Evolutionary conservation across 805 yeast species (phyloP).

Genomic region (Candida morakotiae): DNA sequence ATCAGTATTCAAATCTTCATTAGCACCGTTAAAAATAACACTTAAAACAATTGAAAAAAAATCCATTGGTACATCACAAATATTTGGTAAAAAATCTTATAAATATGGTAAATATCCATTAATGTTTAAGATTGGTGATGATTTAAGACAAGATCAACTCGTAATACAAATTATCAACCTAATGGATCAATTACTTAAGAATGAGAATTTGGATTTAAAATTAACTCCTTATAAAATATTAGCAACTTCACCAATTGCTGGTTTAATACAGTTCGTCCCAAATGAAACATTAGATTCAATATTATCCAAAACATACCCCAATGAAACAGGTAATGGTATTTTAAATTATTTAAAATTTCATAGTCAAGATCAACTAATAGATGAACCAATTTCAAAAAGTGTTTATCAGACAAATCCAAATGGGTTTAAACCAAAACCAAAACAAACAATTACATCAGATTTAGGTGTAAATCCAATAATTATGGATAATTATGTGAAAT

Average conservation of each 20-base stretch:
- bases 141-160: slow-evolving; percentile 91
- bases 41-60: slow-evolving; percentile 51
- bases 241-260: slow-evolving; percentile 88
- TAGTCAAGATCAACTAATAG: slow-evolving; percentile 24
- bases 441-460: slow-evolving; percentile 32
- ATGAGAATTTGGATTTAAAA: slow-evolving; percentile 85
- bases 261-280: slow-evolving; percentile 91
- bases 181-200: slow-evolving; percentile 83
- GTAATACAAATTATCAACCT: slow-evolving; percentile 89
- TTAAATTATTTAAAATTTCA: slow-evolving; percentile 64
- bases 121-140: slow-evolving; percentile 95
- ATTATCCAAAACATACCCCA: slow-evolving; percentile 35
- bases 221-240: slow-evolving; percentile 85
- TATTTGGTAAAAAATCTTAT: slow-evolving; percentile 26
- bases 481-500: slow-evolving; percentile 91
- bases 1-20: slow-evolving; percentile 84
- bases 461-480: slow-evolving; percentile 56
- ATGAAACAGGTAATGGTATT: slow-evolving; percentile 45
- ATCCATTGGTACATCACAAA: slow-evolving; percentile 18
- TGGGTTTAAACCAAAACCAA: slow-evolving; percentile 15
- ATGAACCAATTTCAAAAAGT: slow-evolving; percentile 23
- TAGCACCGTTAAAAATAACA: slow-evolving; percentile 82
- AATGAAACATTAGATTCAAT: slow-evolving; percentile 85
- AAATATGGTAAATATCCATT: slow-evolving; percentile 58
- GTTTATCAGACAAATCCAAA: slow-evolving; percentile 14